Evolutionary conservation across 1,284 basidiomycete genomes (phyloP).

Genomic region (Phellinidium pouzarii): DNA sequence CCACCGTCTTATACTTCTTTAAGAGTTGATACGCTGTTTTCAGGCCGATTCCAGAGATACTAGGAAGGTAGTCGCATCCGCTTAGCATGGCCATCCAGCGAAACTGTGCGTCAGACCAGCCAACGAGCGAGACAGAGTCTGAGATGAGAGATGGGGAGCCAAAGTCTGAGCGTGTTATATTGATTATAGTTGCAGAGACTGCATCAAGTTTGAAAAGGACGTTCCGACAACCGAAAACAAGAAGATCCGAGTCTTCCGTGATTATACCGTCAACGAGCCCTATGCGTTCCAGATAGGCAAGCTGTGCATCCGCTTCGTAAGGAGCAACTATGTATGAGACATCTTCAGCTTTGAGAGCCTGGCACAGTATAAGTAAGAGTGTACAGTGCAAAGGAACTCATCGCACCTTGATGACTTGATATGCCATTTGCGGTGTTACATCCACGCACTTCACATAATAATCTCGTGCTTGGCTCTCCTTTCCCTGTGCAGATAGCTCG

Average conservation of each 20-base stretch:
- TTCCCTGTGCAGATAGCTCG: slow-evolving; percentile 70
- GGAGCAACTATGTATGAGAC: slow-evolving; percentile 91
- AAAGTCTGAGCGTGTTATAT: slow-evolving; percentile 76
- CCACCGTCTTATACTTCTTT: slow-evolving; percentile 79
- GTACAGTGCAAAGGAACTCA: slow-evolving; percentile 1
- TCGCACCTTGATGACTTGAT: slow-evolving; percentile 89
- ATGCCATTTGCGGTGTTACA: slow-evolving; percentile 96
- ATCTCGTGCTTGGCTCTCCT: slow-evolving; percentile 77
- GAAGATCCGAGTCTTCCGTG: slow-evolving; percentile 96
- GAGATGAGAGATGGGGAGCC: slow-evolving; percentile 51
- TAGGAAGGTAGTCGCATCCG: slow-evolving; percentile 96
- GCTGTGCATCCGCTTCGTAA: slow-evolving; percentile 97
- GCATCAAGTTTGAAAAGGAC: slow-evolving; percentile 85
- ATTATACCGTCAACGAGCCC: slow-evolving; percentile 89
- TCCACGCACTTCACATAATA: slow-evolving; percentile 89
- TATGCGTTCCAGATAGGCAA: slow-evolving; percentile 83
- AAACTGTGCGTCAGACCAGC: slow-evolving; percentile 89
- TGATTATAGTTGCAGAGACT: slow-evolving; percentile 67
- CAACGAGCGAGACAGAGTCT: slow-evolving; percentile 69
- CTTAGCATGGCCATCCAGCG: slow-evolving; percentile 94
- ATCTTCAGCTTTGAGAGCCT: slow-evolving; percentile 79
- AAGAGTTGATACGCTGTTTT: slow-evolving; percentile 90
- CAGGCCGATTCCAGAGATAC: slow-evolving; percentile 88
- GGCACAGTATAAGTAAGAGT: slow-evolving; percentile 12
- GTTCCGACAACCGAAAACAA: slow-evolving; percentile 90